Evolutionary conservation across 345 rosid species (phyloP).

Genomic region (Isatis tinctoria): DNA sequence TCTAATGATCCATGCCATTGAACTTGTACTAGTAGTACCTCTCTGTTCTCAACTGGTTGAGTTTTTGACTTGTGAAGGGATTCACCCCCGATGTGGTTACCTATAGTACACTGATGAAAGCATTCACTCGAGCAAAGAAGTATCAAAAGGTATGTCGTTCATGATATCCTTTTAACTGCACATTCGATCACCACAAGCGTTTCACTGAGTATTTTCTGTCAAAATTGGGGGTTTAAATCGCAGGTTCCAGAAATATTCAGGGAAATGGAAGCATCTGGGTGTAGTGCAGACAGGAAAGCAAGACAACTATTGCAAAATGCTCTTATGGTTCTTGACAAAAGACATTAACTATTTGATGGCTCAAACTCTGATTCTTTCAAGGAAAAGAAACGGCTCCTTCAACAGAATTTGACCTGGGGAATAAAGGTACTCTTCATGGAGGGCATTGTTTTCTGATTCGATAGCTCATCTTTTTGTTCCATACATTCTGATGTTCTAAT

Average conservation of each 20-base stretch:
- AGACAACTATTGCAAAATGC: slow-evolving; percentile 55
- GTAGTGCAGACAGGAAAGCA: slow-evolving; percentile 64
- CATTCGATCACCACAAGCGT: not conserved
- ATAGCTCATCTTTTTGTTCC: not conserved
- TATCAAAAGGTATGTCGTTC: slow-evolving; percentile 42
- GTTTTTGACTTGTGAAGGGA: slow-evolving; percentile 41
- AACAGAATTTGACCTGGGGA: not conserved
- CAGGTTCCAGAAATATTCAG: slow-evolving; percentile 60
- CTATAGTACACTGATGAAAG: slow-evolving; percentile 73
- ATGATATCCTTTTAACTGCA: not conserved
- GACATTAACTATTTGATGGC: slow-evolving; percentile 19
- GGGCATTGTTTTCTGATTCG: not conserved
- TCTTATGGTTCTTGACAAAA: slow-evolving; percentile 41
- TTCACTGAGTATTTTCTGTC: not conserved
- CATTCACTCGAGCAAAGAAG: slow-evolving; percentile 55
- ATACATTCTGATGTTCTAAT: not conserved
- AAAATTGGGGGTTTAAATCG: not conserved
- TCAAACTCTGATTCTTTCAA: not conserved
- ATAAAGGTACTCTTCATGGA: not conserved
- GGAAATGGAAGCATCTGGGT: slow-evolving; percentile 67
- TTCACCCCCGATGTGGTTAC: slow-evolving; percentile 65
- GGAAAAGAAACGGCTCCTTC: not conserved
- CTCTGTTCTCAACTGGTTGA: not conserved
- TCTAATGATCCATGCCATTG: not conserved
- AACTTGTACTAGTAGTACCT: not conserved